Base-by-base conservation (phyloP, 169 alveolate species). In the Theileria parva region DNA sequence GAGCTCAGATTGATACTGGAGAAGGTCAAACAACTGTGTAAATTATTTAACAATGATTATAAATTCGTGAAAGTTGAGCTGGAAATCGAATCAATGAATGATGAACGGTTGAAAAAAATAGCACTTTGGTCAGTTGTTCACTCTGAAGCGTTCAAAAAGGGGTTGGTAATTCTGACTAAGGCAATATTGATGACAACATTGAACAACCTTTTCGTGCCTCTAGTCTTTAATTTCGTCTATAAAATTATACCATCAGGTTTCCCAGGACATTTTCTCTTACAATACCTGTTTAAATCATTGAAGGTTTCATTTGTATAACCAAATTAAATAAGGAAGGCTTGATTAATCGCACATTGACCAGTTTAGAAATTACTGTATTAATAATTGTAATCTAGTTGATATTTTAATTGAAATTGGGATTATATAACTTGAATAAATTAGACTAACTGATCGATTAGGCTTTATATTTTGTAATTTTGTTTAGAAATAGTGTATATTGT, bases 101-200 rank as follows among this genome's bases (percentile, higher is more conserved):
- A 25, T 4, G 64, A 25, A 30, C 2, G 59, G 28, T 17, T 57
- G n/a, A 55, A 28, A 25, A 73, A 68, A 5, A 23, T 28, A 55
- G 73, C 53, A 57, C n/a, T 39, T n/a, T 83, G 81, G 84, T 39
- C 80, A 27, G 34, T 59, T 30, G 76, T 83, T 6, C 87, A 77
- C 57, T 27, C 59, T 25, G 53, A 75, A 75, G 64, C 83, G 4
- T 27, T 57, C 23, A 57, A 39, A 23, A 63, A 61, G 63, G 83
- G 77, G 19, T 23, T 51, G 39, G 55, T 30, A 30, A 28, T 77
- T 27, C 53, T 67, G 71, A 21, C 28, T 51, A 77, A 64, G 37
- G 30, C 32, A 23, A 3, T 72, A 25, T 9, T 48, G n/a, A 27
- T 71, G 44, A 66, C 87, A 0, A 48, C 72, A 23, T 13, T 74